Percentiles rank a stretch among this genome's conserved stretches.
phyloP scores from a whole-genome alignment of 1,139 yeast species.

The Petasospora fabianii region DNA sequence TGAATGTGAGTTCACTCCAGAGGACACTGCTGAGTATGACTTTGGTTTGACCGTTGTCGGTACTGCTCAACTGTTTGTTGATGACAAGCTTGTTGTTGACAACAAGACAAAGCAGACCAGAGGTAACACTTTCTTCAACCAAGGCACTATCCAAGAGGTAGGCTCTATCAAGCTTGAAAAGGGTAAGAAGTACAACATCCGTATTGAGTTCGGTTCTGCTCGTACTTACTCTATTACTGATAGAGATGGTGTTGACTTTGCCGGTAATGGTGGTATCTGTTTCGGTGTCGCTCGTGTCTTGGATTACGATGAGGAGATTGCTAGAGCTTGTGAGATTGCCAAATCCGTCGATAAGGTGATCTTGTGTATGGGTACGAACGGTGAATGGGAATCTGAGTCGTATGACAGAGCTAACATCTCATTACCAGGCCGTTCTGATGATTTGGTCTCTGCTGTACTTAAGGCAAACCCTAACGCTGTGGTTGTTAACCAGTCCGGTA shows the following conservation, averaged over 20 bases:
- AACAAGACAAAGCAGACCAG: conserved; percentile 48
- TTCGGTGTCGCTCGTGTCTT: conserved; percentile 33
- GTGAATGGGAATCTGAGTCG: conserved; percentile 51
- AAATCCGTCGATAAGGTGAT: conserved; percentile 44
- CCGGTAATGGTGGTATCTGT: conserved; percentile 40
- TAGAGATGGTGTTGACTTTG: conserved; percentile 32
- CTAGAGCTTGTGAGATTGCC: conserved; percentile 42
- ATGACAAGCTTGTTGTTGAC: conserved; percentile 52
- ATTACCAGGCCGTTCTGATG: conserved; percentile 48
- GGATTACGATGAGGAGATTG: conserved; percentile 33
- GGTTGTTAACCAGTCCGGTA: conserved; percentile 57
- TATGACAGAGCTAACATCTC: conserved; percentile 27
- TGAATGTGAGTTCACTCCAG: conserved; percentile 44
- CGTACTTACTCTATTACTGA: conserved; percentile 35
- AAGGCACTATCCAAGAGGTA: conserved; percentile 48
- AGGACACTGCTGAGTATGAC: conserved; percentile 45
- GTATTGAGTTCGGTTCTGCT: conserved; percentile 50
- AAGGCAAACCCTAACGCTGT: conserved; percentile 49
- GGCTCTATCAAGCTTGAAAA: conserved; percentile 36
- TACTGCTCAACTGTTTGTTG: conserved; percentile 49
- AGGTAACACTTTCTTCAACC: conserved; percentile 48
- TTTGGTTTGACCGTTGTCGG: conserved; percentile 53
- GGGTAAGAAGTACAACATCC: conserved; percentile 42
- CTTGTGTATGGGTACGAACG: conserved; percentile 42
- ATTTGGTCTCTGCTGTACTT: conserved; percentile 42